A percentile compares a stretch with the other conserved stretches of the same genome.
These are phyloP conservation scores for Curvularia hawaiiensis DNA, from an alignment of 2,329 filamentous ascomycete genomes.

Conservation along the genomic window DNA sequence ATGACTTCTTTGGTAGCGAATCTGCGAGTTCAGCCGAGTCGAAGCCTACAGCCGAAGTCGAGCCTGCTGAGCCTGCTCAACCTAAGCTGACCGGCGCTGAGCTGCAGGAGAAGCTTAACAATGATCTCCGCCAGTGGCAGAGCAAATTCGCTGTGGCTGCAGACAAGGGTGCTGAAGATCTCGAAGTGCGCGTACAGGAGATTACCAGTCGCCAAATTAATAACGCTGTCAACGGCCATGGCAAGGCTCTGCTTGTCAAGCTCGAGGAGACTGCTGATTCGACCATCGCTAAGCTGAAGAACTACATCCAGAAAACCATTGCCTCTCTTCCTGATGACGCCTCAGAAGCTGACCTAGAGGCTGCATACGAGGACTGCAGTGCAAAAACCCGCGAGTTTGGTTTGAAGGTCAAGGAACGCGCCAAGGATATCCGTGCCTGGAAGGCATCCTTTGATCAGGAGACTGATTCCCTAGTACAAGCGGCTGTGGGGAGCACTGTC, in stretches of 20 bases:
- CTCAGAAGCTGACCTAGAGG: constrained; percentile 57
- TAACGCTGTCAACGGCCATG: constrained; percentile 68
- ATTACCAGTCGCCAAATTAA: constrained; percentile 75
- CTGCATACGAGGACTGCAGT: constrained; percentile 59
- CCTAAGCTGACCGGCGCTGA: constrained; percentile 45
- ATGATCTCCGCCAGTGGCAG: constrained; percentile 85
- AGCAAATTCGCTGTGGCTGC: constrained; percentile 84
- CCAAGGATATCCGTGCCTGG: constrained; percentile 79
- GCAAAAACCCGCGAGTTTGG: constrained; percentile 69
- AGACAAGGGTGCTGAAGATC: constrained; percentile 77
- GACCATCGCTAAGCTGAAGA: constrained; percentile 70
- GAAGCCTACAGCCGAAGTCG: constrained; percentile 19
- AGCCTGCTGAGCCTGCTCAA: constrained; percentile 27
- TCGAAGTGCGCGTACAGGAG: constrained; percentile 66
- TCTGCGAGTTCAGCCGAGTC: constrained; percentile 27
- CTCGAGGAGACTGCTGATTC: constrained; percentile 70
- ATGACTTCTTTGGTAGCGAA: constrained; percentile 38
- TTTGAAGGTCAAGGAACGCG: constrained; percentile 74
- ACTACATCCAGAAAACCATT: constrained; percentile 64
- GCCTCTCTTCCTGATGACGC: constrained; percentile 63
- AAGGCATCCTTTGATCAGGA: constrained; percentile 73
- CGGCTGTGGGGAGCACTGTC: constrained; percentile 79
- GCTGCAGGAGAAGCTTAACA: constrained; percentile 66
- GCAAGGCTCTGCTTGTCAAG: constrained; percentile 68
- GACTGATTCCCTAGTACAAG: constrained; percentile 69